Evolutionary conservation across 495 filamentous ascomycete genomes (phyloP).

Genomic region (Tuber calosporum): DNA sequence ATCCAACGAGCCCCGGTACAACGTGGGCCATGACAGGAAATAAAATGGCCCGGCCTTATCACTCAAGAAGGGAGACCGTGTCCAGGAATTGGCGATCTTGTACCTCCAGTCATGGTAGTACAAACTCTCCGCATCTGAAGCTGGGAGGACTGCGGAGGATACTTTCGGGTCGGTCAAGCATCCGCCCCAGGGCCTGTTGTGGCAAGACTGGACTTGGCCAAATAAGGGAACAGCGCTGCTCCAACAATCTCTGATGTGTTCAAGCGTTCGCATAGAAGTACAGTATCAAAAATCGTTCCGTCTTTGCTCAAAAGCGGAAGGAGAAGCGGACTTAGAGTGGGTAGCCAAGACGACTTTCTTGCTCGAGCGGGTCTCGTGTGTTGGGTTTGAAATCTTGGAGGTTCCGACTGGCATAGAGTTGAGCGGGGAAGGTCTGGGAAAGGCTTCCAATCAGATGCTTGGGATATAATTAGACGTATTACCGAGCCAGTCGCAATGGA

Average conservation of each 20-base stretch:
- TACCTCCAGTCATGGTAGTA: background rate
- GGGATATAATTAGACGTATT: background rate
- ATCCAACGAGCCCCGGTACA: background rate
- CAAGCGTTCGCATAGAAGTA: background rate
- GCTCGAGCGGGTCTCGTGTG: background rate
- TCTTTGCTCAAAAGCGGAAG: background rate
- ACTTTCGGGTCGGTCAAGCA: background rate
- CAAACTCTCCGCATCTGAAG: background rate
- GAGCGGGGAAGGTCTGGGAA: background rate
- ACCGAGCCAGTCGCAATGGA: background rate
- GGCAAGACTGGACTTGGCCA: background rate
- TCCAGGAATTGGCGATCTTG: background rate
- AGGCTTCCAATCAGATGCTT: background rate
- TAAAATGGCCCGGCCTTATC: background rate
- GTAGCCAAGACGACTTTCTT: background rate
- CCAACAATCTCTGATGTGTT: background rate
- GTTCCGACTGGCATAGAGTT: background rate
- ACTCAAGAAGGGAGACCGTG: background rate
- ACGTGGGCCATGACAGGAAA: background rate
- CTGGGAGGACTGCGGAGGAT: background rate
- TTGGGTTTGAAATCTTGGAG: background rate
- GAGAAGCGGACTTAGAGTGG: background rate
- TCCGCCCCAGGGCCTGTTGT: background rate
- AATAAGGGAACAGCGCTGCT: background rate
- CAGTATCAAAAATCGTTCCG: background rate